Percentiles rank a stretch among this genome's conserved stretches.
phyloP scores from a whole-genome alignment of 1,284 basidiomycete genomes.

The Cutaneotrichosporon mucoides region DNA sequence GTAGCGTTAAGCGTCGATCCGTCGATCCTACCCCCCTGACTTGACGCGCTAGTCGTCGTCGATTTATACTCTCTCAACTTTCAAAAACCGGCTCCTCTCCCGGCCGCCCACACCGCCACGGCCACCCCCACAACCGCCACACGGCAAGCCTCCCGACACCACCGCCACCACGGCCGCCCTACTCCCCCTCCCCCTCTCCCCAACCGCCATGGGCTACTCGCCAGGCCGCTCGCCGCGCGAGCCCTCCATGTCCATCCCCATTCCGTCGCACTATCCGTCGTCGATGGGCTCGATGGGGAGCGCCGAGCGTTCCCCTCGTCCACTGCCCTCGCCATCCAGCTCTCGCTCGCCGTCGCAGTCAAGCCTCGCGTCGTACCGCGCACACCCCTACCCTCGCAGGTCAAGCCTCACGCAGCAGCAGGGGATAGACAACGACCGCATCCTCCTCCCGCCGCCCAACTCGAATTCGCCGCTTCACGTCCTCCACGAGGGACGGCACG shows the following conservation, averaged over 20 bases:
- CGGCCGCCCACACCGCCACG: not conserved
- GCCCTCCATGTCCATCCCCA: conserved; percentile 4
- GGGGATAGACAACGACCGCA: conserved; percentile 1
- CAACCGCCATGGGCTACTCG: not conserved
- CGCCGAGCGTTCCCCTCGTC: conserved; percentile 3
- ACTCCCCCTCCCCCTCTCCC: not conserved
- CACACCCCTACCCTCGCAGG: conserved; percentile 13
- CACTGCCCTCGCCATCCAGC: conserved; percentile 1
- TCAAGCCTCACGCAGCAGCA: conserved; percentile 1
- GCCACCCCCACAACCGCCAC: not conserved
- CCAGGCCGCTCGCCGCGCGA: conserved; percentile 3
- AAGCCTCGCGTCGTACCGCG: conserved; percentile 13
- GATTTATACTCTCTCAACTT: too few relatives aligned
- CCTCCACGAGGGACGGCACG: conserved; percentile 13
- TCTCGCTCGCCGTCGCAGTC: conserved; percentile 8
- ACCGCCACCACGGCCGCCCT: too few relatives aligned
- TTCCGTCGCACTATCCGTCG: not conserved
- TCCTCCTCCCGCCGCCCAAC: conserved; percentile 20
- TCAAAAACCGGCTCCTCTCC: too few relatives aligned
- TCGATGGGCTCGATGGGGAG: not conserved
- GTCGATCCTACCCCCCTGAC: too few relatives aligned
- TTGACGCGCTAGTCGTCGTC: too few relatives aligned
- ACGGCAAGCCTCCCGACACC: not conserved
- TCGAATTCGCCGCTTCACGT: conserved; percentile 14
- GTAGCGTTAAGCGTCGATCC: too few relatives aligned